Evolutionary conservation across 2,329 filamentous ascomycete species (phyloP).

Genomic region (Trichoderma brevicompactum): DNA sequence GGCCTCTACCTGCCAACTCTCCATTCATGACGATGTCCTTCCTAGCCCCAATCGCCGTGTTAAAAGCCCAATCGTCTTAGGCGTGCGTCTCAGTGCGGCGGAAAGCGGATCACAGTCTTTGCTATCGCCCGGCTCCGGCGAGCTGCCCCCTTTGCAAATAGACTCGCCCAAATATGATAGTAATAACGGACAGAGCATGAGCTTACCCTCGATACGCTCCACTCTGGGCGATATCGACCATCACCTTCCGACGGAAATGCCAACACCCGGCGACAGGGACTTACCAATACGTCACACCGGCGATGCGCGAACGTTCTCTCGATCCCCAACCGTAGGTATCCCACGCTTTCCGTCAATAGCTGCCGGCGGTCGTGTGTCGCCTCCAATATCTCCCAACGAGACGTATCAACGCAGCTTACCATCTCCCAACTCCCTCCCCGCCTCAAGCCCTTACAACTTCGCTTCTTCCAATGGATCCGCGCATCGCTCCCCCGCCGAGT

Average conservation of each 20-base stretch:
- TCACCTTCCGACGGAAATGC: conserved; percentile 39
- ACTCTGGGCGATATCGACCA: conserved; percentile 44
- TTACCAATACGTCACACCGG: conserved; percentile 34
- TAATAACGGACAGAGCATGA: conserved; percentile 39
- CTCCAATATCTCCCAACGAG: conserved; percentile 57
- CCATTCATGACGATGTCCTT: conserved; percentile 42
- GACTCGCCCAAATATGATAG: conserved; percentile 44
- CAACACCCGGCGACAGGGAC: conserved; percentile 42
- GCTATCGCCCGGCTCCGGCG: conserved; percentile 37
- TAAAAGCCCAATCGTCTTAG: conserved; percentile 18
- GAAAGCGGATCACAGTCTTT: conserved; percentile 31
- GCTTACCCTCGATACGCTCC: conserved; percentile 47
- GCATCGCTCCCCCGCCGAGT: conserved; percentile 48
- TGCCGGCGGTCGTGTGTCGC: conserved; percentile 42
- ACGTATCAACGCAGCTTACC: conserved; percentile 50
- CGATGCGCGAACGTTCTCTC: conserved; percentile 37
- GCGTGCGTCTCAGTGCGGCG: conserved; percentile 30
- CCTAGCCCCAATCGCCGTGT: conserved; percentile 27
- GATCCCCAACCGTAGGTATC: conserved; percentile 44
- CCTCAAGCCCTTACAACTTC: conserved; percentile 47
- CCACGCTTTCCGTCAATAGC: conserved; percentile 41
- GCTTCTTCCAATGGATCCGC: conserved; percentile 40
- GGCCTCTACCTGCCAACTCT: conserved; percentile 40
- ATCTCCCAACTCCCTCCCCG: conserved; percentile 52
- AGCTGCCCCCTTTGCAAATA: conserved; percentile 46